Percentiles rank a stretch among this genome's conserved stretches.
phyloP scores from a whole-genome alignment of 1,284 basidiomycete species.

The Trichosporon sp. region DNA sequence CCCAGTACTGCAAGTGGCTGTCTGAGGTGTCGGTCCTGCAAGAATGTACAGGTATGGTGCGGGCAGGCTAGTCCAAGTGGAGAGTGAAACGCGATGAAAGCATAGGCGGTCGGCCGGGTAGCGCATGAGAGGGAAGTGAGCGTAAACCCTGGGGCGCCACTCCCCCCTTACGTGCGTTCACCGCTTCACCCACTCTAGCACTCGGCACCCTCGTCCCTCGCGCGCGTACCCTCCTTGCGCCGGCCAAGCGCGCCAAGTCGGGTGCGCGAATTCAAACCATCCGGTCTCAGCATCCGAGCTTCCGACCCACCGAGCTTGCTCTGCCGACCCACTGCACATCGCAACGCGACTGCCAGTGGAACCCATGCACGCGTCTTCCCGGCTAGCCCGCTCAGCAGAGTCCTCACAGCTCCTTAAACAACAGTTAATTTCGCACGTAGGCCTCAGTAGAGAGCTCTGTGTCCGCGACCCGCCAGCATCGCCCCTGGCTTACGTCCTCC shows the following conservation, averaged over 20 bases:
- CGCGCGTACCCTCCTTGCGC: not conserved
- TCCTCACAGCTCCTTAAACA: not conserved
- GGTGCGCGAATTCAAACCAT: constrained; percentile 2
- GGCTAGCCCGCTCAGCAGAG: not conserved
- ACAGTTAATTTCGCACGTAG: not conserved
- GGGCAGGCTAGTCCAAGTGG: not conserved
- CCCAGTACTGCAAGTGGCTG: not conserved
- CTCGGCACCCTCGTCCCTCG: not conserved
- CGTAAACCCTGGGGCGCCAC: not conserved
- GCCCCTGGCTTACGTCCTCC: constrained; percentile 6
- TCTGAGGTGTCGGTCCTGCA: not conserved
- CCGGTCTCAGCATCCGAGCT: not conserved
- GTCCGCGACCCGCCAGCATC: not conserved
- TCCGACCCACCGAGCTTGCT: not conserved
- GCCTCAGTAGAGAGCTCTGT: not conserved
- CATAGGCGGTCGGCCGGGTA: not conserved
- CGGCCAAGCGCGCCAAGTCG: not conserved
- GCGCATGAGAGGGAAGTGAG: not conserved
- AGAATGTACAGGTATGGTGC: not conserved
- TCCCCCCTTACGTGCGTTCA: not conserved
- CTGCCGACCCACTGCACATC: not conserved
- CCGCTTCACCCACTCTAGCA: not conserved
- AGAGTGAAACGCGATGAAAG: constrained; percentile 6
- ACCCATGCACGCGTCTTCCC: not conserved
- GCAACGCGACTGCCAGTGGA: not conserved